Evolutionary conservation across 306 rosid genomes (phyloP).

Genomic region (Clitoria ternatea): DNA sequence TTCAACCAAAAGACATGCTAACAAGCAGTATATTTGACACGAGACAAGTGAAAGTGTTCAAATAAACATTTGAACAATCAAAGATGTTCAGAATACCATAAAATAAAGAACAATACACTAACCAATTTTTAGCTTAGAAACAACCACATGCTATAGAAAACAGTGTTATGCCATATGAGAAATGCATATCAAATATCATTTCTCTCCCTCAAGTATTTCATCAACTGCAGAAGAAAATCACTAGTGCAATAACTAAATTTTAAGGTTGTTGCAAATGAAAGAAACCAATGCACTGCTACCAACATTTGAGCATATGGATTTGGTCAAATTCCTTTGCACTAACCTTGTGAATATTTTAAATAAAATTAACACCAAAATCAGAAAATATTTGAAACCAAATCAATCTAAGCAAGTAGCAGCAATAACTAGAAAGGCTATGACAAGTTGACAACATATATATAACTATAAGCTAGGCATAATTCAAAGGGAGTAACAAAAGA

Average conservation of each 20-base stretch:
- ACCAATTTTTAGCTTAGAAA: neutral
- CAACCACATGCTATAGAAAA: constrained; percentile 2
- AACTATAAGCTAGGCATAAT: neutral
- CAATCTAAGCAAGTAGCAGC: neutral
- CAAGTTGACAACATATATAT: neutral
- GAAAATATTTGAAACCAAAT: neutral
- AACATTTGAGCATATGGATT: neutral
- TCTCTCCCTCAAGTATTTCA: constrained; percentile 20
- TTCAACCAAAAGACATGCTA: neutral
- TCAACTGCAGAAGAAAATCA: constrained; percentile 12
- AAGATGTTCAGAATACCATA: neutral
- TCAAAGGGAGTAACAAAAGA: neutral
- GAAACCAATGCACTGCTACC: neutral
- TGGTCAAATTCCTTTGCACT: no score
- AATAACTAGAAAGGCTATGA: neutral
- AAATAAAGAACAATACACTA: neutral
- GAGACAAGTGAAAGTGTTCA: neutral
- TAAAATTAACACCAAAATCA: neutral
- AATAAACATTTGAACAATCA: neutral
- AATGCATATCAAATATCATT: neutral
- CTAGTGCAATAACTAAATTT: neutral
- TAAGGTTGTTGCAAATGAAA: constrained; percentile 11
- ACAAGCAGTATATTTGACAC: neutral
- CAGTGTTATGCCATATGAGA: neutral
- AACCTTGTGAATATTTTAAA: neutral